These are phyloP conservation scores for Sporothrix euskadiensis DNA, from an alignment of 2,329 filamentous ascomycete species.

Conservation along the genomic window DNA sequence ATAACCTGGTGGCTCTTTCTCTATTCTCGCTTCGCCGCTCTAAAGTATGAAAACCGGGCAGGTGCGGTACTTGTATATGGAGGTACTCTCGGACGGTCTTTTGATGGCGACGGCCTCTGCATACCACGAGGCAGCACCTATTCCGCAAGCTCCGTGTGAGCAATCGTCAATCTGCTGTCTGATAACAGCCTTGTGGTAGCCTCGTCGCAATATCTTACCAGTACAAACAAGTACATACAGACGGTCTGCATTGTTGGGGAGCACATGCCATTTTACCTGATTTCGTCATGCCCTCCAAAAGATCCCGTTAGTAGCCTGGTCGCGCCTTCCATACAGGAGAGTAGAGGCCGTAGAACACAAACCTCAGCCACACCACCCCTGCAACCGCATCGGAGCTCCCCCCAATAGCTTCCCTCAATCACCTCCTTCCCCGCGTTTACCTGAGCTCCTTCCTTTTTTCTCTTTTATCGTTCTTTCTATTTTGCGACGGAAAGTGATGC, in stretches of 20 bases:
- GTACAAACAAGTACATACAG: background rate
- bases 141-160: background rate
- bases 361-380: slow-evolving; percentile 13
- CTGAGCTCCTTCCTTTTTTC: background rate
- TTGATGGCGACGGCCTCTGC: background rate
- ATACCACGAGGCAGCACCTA: background rate
- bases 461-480: background rate
- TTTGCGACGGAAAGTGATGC: background rate
- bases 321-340: slow-evolving; percentile 11
- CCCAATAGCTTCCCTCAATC: background rate
- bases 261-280: slow-evolving; percentile 10
- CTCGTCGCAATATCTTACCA: background rate
- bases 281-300: slow-evolving; percentile 9
- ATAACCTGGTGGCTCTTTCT: background rate
- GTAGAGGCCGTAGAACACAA: background rate
- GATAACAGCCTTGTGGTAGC: background rate
- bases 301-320: background rate
- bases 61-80: background rate
- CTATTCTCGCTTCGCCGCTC: background rate
- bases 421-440: slow-evolving; percentile 17
- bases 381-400: slow-evolving; percentile 5
- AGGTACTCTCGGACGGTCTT: background rate
- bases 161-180: too few species aligned
- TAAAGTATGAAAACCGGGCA: background rate
- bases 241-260: background rate